Evolutionary conservation across 169 alveolate species (phyloP).

Genomic region (Neospora caninum): DNA sequence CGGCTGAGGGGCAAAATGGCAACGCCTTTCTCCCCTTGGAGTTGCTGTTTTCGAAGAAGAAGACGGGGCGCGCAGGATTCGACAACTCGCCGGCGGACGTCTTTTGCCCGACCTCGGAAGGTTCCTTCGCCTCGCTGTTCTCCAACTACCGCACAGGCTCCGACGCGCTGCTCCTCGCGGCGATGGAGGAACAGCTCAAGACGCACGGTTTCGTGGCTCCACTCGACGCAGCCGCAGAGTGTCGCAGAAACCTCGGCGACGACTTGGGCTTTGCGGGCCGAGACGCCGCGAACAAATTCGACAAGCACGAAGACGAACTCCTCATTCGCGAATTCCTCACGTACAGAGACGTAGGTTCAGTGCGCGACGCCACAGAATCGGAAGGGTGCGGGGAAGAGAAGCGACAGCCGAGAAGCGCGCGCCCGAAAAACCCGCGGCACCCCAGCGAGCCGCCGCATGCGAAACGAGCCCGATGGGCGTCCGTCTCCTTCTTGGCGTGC

Average conservation of each 20-base stretch:
- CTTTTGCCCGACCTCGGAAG: conserved; percentile 44
- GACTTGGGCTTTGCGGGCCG: background rate
- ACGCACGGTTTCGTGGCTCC: background rate
- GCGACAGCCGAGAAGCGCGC: too few species aligned
- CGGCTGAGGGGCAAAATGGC: background rate
- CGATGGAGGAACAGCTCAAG: conserved; percentile 18
- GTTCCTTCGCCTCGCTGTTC: conserved; percentile 50
- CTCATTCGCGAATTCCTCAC: background rate
- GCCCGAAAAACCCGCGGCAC: too few species aligned
- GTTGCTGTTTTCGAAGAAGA: conserved; percentile 54
- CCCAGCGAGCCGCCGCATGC: too few species aligned
- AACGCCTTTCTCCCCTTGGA: conserved; percentile 51
- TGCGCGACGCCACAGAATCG: too few species aligned
- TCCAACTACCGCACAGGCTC: conserved; percentile 54
- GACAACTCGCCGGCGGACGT: conserved; percentile 33
- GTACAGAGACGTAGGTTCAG: conserved; percentile 20
- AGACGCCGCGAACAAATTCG: background rate
- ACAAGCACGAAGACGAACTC: conserved; percentile 23
- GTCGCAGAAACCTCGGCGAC: background rate
- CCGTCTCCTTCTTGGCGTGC: too few species aligned
- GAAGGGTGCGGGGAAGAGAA: too few species aligned
- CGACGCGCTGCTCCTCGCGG: conserved; percentile 54
- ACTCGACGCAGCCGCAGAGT: conserved; percentile 24
- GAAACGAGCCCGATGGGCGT: too few species aligned
- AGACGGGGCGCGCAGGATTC: conserved; percentile 39